These are phyloP conservation scores for Tulasnella calospora DNA, from an alignment of 768 basidiomycete species.

Conservation along the genomic window DNA sequence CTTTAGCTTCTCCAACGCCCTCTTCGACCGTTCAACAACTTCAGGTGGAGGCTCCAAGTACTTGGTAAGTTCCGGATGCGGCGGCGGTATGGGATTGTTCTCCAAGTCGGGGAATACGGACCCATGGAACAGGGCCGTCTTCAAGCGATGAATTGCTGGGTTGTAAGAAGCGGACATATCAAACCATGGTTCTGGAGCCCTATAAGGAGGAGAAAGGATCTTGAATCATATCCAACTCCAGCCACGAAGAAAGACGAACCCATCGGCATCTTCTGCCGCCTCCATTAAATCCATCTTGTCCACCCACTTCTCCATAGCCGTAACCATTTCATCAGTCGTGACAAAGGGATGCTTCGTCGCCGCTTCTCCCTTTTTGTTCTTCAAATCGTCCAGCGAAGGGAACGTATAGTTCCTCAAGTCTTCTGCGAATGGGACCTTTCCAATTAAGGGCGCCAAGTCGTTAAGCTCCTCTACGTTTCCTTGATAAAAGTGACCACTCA, in stretches of 20 bases:
- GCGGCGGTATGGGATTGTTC: slow-evolving; percentile 71
- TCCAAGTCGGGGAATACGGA: slow-evolving; percentile 72
- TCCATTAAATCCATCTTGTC: slow-evolving; percentile 83
- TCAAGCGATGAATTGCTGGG: slow-evolving; percentile 82
- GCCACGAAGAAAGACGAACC: slow-evolving; percentile 43
- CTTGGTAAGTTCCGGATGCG: slow-evolving; percentile 77
- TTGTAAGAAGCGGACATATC: slow-evolving; percentile 73
- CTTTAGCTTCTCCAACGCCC: slow-evolving; percentile 58
- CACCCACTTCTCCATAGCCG: slow-evolving; percentile 83
- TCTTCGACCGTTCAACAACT: slow-evolving; percentile 56
- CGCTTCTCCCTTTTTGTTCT: slow-evolving; percentile 68
- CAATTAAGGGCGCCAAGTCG: not conserved
- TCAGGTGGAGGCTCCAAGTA: slow-evolving; percentile 75
- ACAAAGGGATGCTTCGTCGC: slow-evolving; percentile 75
- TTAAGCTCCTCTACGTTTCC: slow-evolving; percentile 14
- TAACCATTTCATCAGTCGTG: slow-evolving; percentile 69
- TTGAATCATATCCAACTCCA: not conserved
- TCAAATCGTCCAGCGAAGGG: slow-evolving; percentile 66
- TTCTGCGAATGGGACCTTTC: slow-evolving; percentile 90
- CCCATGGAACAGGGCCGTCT: slow-evolving; percentile 88
- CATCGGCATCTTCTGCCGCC: slow-evolving; percentile 68
- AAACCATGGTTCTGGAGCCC: slow-evolving; percentile 68
- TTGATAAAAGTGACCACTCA: slow-evolving; percentile 36
- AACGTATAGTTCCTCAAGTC: slow-evolving; percentile 87
- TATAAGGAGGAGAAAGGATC: slow-evolving; percentile 34